Conservation (phyloP, 768 basidiomycete genomes). For the Xanthoconium stramineum region DNA sequence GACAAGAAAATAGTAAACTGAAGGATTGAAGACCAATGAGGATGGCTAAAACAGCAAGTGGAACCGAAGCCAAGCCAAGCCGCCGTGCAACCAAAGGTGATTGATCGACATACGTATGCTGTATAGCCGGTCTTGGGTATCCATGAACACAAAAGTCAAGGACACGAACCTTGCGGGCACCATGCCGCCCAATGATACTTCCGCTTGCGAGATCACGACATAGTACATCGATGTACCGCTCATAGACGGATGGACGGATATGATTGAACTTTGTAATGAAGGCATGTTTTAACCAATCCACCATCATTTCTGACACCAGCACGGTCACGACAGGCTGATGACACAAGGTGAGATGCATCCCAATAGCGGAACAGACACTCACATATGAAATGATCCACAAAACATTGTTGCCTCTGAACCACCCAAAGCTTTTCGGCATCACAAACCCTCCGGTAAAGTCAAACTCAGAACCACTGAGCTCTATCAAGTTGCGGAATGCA, state of each 20-base stretch:
- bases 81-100: slow-evolving; percentile 92
- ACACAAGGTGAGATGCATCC: not conserved
- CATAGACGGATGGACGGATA: slow-evolving; percentile 92
- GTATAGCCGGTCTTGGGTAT: slow-evolving; percentile 4
- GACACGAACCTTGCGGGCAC: slow-evolving; percentile 61
- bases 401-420: slow-evolving; percentile 76
- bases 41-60: slow-evolving; percentile 79
- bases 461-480: slow-evolving; percentile 88
- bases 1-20: slow-evolving; percentile 53
- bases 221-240: slow-evolving; percentile 91
- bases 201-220: slow-evolving; percentile 89
- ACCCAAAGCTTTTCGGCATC: slow-evolving; percentile 80
- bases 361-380: slow-evolving; percentile 26
- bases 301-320: slow-evolving; percentile 85
- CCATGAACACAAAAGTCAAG: not conserved
- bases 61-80: slow-evolving; percentile 90
- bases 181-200: slow-evolving; percentile 63
- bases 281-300: slow-evolving; percentile 99
- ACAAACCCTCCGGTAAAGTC: slow-evolving; percentile 67
- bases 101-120: slow-evolving; percentile 93
- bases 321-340: slow-evolving; percentile 87
- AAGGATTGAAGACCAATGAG: slow-evolving; percentile 75
- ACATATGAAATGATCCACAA: slow-evolving; percentile 91
- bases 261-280: slow-evolving; percentile 99
- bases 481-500: slow-evolving; percentile 91